phyloP scores from a whole-genome alignment of 768 basidiomycete species.

The Boletus fagicola region DNA sequence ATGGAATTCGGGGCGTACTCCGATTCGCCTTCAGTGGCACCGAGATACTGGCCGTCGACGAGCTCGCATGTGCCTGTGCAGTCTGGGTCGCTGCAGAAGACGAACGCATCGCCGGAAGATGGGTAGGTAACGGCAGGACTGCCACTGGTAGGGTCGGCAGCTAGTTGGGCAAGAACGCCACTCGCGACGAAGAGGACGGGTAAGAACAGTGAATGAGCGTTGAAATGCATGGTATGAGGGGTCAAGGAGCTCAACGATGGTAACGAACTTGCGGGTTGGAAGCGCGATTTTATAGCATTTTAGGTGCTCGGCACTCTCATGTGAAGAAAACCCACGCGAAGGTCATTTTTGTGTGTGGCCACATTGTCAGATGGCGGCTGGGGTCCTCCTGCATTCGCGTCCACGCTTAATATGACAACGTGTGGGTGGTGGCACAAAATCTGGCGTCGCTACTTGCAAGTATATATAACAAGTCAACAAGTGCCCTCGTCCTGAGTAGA shows the following conservation, averaged over 20 bases:
- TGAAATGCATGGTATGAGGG: not conserved
- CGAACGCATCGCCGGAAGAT: not conserved
- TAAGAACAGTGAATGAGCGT: not conserved
- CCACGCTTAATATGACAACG: too few species aligned
- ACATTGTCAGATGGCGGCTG: too few species aligned
- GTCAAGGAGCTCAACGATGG: not conserved
- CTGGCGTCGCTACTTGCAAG: too few species aligned
- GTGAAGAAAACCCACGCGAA: not conserved
- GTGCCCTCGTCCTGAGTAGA: too few species aligned
- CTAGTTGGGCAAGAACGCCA: not conserved
- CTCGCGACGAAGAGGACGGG: not conserved
- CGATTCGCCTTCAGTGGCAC: too few species aligned
- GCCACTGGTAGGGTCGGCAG: not conserved
- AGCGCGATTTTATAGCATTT: not conserved
- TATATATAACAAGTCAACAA: too few species aligned
- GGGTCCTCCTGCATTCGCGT: too few species aligned
- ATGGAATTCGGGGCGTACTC: too few species aligned
- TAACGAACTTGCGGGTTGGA: not conserved
- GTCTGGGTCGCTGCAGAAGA: not conserved
- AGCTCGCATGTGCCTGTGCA: not conserved
- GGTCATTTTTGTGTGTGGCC: too few species aligned
- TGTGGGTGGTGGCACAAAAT: too few species aligned
- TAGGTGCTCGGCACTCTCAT: not conserved
- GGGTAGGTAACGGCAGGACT: not conserved
- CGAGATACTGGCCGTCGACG: too few species aligned